phyloP scores from a whole-genome alignment of 345 rosid species.

The Adansonia digitata region DNA sequence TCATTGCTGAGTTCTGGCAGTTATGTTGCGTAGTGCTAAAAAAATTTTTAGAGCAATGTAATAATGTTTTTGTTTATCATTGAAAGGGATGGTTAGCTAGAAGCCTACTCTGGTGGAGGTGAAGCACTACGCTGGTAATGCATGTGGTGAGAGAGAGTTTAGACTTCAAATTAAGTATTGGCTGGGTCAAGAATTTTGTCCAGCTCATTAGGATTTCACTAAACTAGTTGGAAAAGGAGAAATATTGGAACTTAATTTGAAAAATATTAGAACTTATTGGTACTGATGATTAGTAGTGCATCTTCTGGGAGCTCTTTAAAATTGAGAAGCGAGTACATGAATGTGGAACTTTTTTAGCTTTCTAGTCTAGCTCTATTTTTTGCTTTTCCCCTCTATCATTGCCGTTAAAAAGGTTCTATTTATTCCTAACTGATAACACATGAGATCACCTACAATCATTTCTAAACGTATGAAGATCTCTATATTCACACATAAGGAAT shows the following conservation, averaged over 20 bases:
- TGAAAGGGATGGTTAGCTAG: not conserved
- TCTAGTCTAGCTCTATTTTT: not conserved
- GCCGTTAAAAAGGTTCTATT: not conserved
- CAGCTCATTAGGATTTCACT: not conserved
- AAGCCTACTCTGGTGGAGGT: not conserved
- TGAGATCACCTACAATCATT: not conserved
- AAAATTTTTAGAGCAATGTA: not conserved
- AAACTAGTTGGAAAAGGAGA: not conserved
- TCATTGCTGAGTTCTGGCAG: not conserved
- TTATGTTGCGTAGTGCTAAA: not conserved
- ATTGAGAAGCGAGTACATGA: not conserved
- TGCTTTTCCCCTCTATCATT: not conserved
- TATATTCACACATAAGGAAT: not conserved
- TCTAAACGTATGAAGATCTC: not conserved
- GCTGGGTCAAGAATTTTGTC: not conserved
- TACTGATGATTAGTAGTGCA: not conserved
- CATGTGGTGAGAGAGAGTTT: not conserved
- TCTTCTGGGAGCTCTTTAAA: not conserved
- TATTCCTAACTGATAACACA: not conserved
- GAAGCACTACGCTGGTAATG: not conserved
- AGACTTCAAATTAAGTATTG: not conserved
- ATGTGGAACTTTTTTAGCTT: not conserved
- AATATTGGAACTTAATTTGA: not conserved
- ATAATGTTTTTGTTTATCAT: not conserved
- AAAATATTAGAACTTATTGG: not conserved